Evolutionary conservation across 2,329 filamentous ascomycete species (phyloP).

Genomic region (Colletotrichum australisinense): DNA sequence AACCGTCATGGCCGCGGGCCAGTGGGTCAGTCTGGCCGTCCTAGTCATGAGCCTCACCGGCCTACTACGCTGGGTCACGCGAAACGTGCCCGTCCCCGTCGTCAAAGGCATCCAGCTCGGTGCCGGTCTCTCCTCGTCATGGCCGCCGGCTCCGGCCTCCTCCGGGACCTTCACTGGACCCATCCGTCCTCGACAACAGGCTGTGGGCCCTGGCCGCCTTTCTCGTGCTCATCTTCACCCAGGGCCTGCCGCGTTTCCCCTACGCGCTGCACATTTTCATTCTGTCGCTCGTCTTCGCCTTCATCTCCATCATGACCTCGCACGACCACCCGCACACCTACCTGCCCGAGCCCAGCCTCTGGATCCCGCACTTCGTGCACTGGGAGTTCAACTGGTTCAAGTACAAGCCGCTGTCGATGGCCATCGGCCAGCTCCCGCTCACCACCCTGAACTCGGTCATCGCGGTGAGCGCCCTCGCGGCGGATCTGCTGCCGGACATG

Average conservation of each 20-base stretch:
- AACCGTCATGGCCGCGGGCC: conserved; percentile 83
- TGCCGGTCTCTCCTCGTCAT: conserved; percentile 87
- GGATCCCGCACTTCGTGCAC: conserved; percentile 65
- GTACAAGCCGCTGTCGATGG: conserved; percentile 62
- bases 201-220: conserved; percentile 83
- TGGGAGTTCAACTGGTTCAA: conserved; percentile 54
- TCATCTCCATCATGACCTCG: conserved; percentile 48
- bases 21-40: conserved; percentile 78
- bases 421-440: conserved; percentile 87
- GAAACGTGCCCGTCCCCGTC: conserved; percentile 84
- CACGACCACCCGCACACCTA: conserved; percentile 38
- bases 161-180: conserved; percentile 77
- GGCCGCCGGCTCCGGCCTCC: conserved; percentile 77
- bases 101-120: conserved; percentile 96
- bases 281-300: conserved; percentile 74
- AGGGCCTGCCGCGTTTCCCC: conserved; percentile 74
- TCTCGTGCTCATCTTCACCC: conserved; percentile 75
- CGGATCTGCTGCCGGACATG: conserved; percentile 79
- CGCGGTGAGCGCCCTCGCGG: conserved; percentile 83
- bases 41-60: conserved; percentile 84
- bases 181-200: conserved; percentile 78
- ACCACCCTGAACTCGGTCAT: conserved; percentile 94
- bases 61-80: conserved; percentile 78
- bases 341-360: conserved; percentile 67
- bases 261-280: conserved; percentile 82